A percentile compares a stretch with the other conserved stretches of the same genome.
Conservation (phyloP, 2,329 filamentous ascomycete genomes). For the Coniella vitis region DNA sequence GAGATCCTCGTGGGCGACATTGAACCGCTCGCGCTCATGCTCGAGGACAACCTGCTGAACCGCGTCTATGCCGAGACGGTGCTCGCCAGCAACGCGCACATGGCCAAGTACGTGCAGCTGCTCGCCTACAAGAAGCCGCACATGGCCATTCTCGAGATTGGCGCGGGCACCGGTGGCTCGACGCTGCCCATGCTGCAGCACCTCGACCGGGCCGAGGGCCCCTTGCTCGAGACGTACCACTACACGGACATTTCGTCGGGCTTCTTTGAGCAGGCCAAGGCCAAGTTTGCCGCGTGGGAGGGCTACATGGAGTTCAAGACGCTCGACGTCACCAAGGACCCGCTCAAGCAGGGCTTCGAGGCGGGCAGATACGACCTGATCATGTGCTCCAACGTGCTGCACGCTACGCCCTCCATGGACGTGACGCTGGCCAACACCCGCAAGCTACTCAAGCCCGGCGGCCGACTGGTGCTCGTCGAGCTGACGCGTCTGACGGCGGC, state of each 20-base stretch:
- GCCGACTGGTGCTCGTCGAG: conserved; percentile 24
- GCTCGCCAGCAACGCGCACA: not conserved
- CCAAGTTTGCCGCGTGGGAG: conserved; percentile 22
- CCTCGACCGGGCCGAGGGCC: conserved; percentile 10
- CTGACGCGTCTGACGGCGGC: conserved; percentile 7
- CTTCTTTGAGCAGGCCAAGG: conserved; percentile 30
- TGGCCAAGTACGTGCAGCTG: conserved; percentile 1
- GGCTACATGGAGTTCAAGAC: conserved; percentile 23
- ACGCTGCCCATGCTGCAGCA: conserved; percentile 11
- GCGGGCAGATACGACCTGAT: conserved; percentile 25
- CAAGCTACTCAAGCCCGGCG: conserved; percentile 27
- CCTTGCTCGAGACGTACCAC: conserved; percentile 25
- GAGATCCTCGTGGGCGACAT: conserved; percentile 3
- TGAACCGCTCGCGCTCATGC: conserved; percentile 12
- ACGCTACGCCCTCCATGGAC: conserved; percentile 21
- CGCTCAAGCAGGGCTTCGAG: conserved; percentile 24
- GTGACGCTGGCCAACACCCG: conserved; percentile 21
- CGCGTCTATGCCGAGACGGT: conserved; percentile 8
- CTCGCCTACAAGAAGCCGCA: conserved; percentile 2
- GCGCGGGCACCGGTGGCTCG: conserved; percentile 20
- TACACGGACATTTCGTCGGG: conserved; percentile 34
- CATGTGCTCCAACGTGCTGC: conserved; percentile 25
- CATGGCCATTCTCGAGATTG: conserved; percentile 7
- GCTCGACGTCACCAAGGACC: conserved; percentile 24
- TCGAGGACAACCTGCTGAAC: not conserved